phyloP scores from a whole-genome alignment of 768 basidiomycete species.

The Suillus luteus region DNA sequence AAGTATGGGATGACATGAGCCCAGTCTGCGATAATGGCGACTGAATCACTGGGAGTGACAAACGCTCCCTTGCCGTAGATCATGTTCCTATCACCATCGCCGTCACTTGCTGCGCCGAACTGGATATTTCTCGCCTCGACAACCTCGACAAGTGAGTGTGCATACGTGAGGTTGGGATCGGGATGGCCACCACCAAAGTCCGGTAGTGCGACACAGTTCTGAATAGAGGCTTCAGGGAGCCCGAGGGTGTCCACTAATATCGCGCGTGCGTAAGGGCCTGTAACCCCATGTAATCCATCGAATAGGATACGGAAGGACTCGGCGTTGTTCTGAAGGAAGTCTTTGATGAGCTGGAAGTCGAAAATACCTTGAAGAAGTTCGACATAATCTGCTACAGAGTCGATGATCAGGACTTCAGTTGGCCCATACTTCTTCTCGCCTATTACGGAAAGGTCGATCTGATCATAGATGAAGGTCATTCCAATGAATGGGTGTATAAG shows the following conservation, averaged over 20 bases:
- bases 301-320: slow-evolving; percentile 85
- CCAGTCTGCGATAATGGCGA: slow-evolving; percentile 99
- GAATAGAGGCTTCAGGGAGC: slow-evolving; percentile 76
- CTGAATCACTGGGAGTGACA: slow-evolving; percentile 96
- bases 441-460: slow-evolving; percentile 85
- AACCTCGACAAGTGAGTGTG: slow-evolving; percentile 87
- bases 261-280: slow-evolving; percentile 91
- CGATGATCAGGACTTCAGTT: slow-evolving; percentile 84
- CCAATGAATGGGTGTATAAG: slow-evolving; percentile 2
- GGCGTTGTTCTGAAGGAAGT: slow-evolving; percentile 74
- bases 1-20: slow-evolving; percentile 91
- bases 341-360: slow-evolving; percentile 90
- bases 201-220: slow-evolving; percentile 89
- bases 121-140: slow-evolving; percentile 85
- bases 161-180: slow-evolving; percentile 98
- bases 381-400: slow-evolving; percentile 91
- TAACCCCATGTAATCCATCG: slow-evolving; percentile 95
- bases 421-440: slow-evolving; percentile 83
- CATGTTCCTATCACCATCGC: slow-evolving; percentile 99
- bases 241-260: slow-evolving; percentile 85
- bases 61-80: slow-evolving; percentile 98
- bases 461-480: slow-evolving; percentile 10
- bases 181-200: slow-evolving; percentile 99
- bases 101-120: slow-evolving; percentile 97
- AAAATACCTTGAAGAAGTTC: slow-evolving; percentile 85